phyloP scores from a whole-genome alignment of 768 basidiomycete genomes.

The Tricholoma sp. region DNA sequence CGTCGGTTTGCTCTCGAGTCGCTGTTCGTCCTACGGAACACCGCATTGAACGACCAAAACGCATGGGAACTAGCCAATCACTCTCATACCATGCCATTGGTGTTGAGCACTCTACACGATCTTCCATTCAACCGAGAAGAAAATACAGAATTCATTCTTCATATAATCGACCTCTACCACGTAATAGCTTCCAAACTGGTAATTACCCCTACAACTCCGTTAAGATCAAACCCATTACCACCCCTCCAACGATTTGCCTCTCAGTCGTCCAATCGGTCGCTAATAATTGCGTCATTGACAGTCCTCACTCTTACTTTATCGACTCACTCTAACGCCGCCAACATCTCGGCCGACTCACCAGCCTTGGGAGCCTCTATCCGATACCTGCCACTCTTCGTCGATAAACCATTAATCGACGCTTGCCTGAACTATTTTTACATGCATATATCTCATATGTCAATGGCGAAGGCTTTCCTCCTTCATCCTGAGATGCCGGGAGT shows the following conservation, averaged over 20 bases:
- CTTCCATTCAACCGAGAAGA: slow-evolving; percentile 59
- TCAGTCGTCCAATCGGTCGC: slow-evolving; percentile 63
- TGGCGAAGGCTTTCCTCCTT: slow-evolving; percentile 74
- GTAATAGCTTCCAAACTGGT: slow-evolving; percentile 46
- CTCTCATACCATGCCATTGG: slow-evolving; percentile 58
- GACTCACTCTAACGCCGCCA: slow-evolving; percentile 50
- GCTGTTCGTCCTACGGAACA: slow-evolving; percentile 82
- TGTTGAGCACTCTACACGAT: slow-evolving; percentile 60
- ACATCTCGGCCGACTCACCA: slow-evolving; percentile 50
- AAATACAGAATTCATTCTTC: slow-evolving; percentile 67
- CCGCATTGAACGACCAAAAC: slow-evolving; percentile 66
- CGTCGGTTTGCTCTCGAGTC: slow-evolving; percentile 81
- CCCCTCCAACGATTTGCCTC: slow-evolving; percentile 52
- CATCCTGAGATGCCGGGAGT: slow-evolving; percentile 67
- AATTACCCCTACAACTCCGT: slow-evolving; percentile 26
- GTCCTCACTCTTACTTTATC: slow-evolving; percentile 60
- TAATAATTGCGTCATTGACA: slow-evolving; percentile 63
- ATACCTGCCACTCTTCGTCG: slow-evolving; percentile 68
- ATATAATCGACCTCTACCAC: slow-evolving; percentile 69
- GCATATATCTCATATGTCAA: slow-evolving; percentile 67
- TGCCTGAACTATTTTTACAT: slow-evolving; percentile 71
- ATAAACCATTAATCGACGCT: slow-evolving; percentile 65
- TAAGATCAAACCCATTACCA: slow-evolving; percentile 45
- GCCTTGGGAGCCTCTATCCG: slow-evolving; percentile 60
- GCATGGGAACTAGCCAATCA: slow-evolving; percentile 53